These are phyloP conservation scores for Albatrellus ellisii DNA, from an alignment of 768 basidiomycete species.

Conservation along the genomic window DNA sequence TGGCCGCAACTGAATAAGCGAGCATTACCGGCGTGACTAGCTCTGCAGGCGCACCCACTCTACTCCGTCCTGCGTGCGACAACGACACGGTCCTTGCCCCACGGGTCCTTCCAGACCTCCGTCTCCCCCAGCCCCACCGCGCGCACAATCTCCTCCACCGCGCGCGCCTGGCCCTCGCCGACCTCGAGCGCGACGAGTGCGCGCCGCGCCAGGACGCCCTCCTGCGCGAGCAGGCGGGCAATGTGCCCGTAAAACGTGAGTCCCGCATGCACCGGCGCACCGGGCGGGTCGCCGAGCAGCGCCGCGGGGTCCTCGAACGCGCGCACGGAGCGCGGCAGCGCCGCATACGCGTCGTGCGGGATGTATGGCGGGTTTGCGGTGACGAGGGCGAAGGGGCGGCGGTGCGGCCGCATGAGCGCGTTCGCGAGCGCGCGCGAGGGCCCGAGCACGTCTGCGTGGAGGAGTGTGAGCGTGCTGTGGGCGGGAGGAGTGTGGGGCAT, in stretches of 20 bases:
- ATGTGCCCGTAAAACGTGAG: conserved; percentile 67
- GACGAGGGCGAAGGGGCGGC: conserved; percentile 54
- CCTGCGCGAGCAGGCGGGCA: conserved; percentile 37
- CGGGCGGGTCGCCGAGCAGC: conserved; percentile 57
- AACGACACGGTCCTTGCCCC: conserved; percentile 62
- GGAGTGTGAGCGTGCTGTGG: conserved; percentile 22
- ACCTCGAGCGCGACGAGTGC: conserved; percentile 70
- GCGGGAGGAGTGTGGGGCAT: neutral
- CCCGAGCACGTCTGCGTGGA: conserved; percentile 32
- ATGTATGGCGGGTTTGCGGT: conserved; percentile 88
- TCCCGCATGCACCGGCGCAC: conserved; percentile 26
- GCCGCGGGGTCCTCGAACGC: conserved; percentile 74
- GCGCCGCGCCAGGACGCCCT: conserved; percentile 36
- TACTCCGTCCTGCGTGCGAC: neutral
- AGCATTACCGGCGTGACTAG: too few relatives aligned
- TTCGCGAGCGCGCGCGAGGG: conserved; percentile 8
- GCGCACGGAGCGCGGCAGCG: conserved; percentile 54
- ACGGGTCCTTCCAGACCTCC: conserved; percentile 72
- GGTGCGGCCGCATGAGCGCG: conserved; percentile 13
- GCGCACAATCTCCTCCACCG: conserved; percentile 25
- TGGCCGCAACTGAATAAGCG: too few relatives aligned
- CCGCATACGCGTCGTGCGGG: conserved; percentile 45
- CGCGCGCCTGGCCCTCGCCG: conserved; percentile 55
- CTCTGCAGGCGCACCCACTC: too few relatives aligned
- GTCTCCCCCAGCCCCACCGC: conserved; percentile 15